Base-by-base conservation (phyloP, 441 rosid species). In the Corymbia calophylla region DNA sequence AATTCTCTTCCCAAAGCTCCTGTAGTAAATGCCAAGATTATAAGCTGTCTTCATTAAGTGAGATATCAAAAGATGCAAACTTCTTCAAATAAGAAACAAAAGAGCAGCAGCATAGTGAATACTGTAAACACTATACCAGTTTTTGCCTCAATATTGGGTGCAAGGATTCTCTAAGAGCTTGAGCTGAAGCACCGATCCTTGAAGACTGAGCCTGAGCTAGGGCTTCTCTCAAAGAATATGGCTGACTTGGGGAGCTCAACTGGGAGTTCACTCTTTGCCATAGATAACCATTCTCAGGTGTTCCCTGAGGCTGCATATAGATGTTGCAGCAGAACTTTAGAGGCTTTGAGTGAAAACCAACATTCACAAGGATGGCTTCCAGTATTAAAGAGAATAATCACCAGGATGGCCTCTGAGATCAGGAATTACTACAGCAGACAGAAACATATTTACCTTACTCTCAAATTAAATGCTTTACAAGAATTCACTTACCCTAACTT, bases 1-100 rank as follows among this genome's bases (percentile, higher is more conserved):
- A 94, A 91, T 97, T 98, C 95, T 98, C 99, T 94, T 98, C 99
- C 99, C 99, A 98, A 77, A 97, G 99, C 93, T 98, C 99, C 99
- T 98, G 95, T 86, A 94, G 92, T 64, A 84, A 91, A 93, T 66
- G 89, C 85, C 48, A 85, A 87, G 88, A 86, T 68, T 85, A 90
- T 91, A 91, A 93, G 91, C 87, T 80, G 84, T 89, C 87, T 53
- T 64, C 81, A 66, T n/a, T 89, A 77, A 53, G n/a, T 87, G 51
- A 88, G 80, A 90, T 49, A 32, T 31, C 80, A 51, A 92, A 86
- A 29, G 84, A 89, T 82, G 87, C 85, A 53, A 64, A 31, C 73
- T 19, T 60, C 49, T 32, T 55, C 19, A 51, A 90, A 60, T 31
- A 48, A 87, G 89, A 88, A 56, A 64, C 87, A 82, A 44, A 90